Base-by-base conservation (phyloP, 768 basidiomycete species). In the Russula dissimulans region DNA sequence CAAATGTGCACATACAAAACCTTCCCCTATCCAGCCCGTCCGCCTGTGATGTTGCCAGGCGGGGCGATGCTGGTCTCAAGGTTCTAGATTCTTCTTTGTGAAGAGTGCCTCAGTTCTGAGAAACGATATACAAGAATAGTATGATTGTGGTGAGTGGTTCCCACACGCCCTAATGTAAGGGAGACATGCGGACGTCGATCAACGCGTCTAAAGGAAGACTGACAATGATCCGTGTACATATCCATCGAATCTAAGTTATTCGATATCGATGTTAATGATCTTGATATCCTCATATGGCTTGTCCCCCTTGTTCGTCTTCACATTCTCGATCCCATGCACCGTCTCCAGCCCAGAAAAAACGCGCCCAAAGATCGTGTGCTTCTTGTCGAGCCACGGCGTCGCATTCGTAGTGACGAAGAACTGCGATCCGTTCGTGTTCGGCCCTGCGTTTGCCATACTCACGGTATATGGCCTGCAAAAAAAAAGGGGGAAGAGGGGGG, bases 341-440 rank as follows among this genome's bases (percentile, higher is more conserved):
- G 95, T 87, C 71, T 97, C 95, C 53, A 95, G 75, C 5, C 95
- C 95, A 4, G 85, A 84, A 39, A 87, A 75, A 12, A 91, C 91
- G 26, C 93, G 83, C 1, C 95, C 95, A 67, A 98, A 98, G 65
- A 97, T 89, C 0, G 91, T 95, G 69, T 90, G 87, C 67, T 91
- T 92, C 72, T 83, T 87, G 73, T 97, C 92, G 63, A 95, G 75
- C 92, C 92, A 95, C 7, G 93, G 91, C 8, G 90, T 91, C 7
- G 94, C 87, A 3, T 86, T 94, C 5, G 94, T 97, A 8, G 95
- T 97, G 70, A 98, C 92, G 76, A 97, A 99, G 78, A 97, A 99
- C 69, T 99, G 95, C 2, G 91, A 94, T 0, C 94, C 95, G 70
- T 97, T 97, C 39, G 95, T 97, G 47, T 74, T 75, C 7, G 91